phyloP scores from a whole-genome alignment of 192 early-diverging fungal species.

The Podochytrium sp. region DNA sequence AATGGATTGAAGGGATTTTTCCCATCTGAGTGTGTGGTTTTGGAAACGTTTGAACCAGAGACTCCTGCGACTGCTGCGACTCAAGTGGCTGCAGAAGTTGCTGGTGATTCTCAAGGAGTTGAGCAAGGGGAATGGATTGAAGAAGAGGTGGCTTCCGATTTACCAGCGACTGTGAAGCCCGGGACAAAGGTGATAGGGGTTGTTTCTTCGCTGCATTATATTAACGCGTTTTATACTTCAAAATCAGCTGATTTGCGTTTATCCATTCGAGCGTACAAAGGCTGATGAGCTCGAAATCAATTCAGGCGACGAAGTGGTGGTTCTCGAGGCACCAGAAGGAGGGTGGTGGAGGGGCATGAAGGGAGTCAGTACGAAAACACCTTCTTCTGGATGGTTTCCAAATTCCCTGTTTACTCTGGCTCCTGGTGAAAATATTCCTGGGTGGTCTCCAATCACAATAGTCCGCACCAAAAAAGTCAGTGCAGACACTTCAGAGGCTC shows the following conservation, averaged over 20 bases:
- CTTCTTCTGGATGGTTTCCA: slow-evolving; percentile 58
- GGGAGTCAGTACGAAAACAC: slow-evolving; percentile 45
- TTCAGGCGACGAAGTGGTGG: slow-evolving; percentile 47
- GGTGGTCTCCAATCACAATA: slow-evolving; percentile 26
- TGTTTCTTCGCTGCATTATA: too few relatives aligned
- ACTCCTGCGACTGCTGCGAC: background rate
- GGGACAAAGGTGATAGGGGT: slow-evolving; percentile 45
- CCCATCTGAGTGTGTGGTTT: slow-evolving; percentile 41
- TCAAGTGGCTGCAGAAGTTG: background rate
- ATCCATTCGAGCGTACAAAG: slow-evolving; percentile 45
- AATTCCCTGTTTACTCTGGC: slow-evolving; percentile 41
- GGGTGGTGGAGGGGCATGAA: slow-evolving; percentile 65
- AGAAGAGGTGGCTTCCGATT: slow-evolving; percentile 29
- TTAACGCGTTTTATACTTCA: too few relatives aligned
- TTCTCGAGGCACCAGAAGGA: slow-evolving; percentile 56
- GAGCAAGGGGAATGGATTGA: slow-evolving; percentile 31
- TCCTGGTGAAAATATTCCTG: slow-evolving; percentile 25
- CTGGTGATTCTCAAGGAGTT: background rate
- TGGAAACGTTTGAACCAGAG: slow-evolving; percentile 46
- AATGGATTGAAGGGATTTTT: slow-evolving; percentile 57
- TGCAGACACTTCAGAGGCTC: too few relatives aligned
- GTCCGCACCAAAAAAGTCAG: background rate
- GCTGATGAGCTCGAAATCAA: slow-evolving; percentile 56
- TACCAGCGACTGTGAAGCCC: slow-evolving; percentile 40
- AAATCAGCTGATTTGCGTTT: slow-evolving; percentile 16